Conservation (phyloP, 2,329 filamentous ascomycete genomes). For the Didymella lethalis region DNA sequence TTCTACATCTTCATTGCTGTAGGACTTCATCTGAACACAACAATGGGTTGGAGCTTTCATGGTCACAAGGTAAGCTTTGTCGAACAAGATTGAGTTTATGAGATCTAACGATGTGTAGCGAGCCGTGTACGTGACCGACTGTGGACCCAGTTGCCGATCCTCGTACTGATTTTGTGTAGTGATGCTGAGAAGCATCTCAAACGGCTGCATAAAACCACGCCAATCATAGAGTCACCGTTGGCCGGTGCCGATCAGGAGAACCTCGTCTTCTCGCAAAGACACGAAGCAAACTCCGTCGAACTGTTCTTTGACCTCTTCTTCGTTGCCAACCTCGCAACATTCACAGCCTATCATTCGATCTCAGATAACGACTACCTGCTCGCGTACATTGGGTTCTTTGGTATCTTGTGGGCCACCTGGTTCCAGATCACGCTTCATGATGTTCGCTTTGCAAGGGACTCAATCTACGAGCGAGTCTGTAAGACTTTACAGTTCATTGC, state of each 20-base stretch:
- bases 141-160: not conserved
- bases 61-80: conserved; percentile 33
- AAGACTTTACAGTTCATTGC: conserved; percentile 50
- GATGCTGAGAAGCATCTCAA: conserved; percentile 49
- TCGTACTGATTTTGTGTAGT: conserved; percentile 28
- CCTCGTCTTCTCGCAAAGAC: conserved; percentile 49
- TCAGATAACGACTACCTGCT: conserved; percentile 44
- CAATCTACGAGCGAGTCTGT: conserved; percentile 49
- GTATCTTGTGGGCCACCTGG: conserved; percentile 50
- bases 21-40: not conserved
- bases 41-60: conserved; percentile 46
- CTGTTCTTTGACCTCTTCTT: conserved; percentile 49
- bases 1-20: conserved; percentile 4
- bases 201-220: conserved; percentile 45
- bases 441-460: conserved; percentile 51
- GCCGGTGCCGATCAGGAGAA: conserved; percentile 47
- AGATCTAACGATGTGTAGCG: conserved; percentile 24
- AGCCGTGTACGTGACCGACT: conserved; percentile 36
- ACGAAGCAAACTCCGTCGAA: conserved; percentile 51
- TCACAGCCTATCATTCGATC: conserved; percentile 51
- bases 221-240: conserved; percentile 48
- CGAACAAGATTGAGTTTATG: not conserved
- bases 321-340: conserved; percentile 50
- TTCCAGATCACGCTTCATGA: conserved; percentile 52
- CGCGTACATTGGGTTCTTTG: conserved; percentile 51